Conservation (phyloP, 805 yeast species). For the Candida saitoana region DNA sequence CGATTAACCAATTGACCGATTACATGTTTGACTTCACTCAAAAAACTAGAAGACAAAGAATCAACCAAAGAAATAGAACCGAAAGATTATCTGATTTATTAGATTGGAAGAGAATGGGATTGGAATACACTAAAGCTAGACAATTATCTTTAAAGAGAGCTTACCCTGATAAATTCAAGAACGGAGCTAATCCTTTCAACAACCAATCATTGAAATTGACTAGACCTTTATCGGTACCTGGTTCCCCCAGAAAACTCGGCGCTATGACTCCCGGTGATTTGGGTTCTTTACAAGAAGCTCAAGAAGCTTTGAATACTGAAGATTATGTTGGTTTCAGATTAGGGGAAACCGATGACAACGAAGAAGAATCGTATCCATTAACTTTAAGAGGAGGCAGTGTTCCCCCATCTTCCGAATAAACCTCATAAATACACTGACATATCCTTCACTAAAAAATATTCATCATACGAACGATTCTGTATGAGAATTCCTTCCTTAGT, state of each 20-base stretch:
- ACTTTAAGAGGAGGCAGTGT: constrained; percentile 49
- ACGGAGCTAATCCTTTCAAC: constrained; percentile 45
- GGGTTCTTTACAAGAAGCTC: constrained; percentile 92
- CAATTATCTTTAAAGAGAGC: constrained; percentile 89
- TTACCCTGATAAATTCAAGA: constrained; percentile 77
- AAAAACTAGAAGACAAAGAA: constrained; percentile 93
- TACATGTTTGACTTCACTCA: constrained; percentile 85
- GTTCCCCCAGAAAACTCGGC: constrained; percentile 77
- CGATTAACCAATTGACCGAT: constrained; percentile 83
- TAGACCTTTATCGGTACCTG: constrained; percentile 94
- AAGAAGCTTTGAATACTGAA: constrained; percentile 62
- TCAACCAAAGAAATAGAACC: constrained; percentile 95
- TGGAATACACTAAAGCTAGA: constrained; percentile 93
- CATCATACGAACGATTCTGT: background rate
- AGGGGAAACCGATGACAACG: constrained; percentile 37
- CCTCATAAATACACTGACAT: too few relatives aligned
- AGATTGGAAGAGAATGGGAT: constrained; percentile 98
- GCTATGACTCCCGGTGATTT: constrained; percentile 97
- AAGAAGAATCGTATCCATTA: constrained; percentile 38
- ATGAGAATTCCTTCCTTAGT: background rate
- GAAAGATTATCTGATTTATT: constrained; percentile 88
- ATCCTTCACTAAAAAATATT: too few relatives aligned
- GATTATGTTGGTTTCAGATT: constrained; percentile 67
- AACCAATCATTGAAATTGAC: constrained; percentile 62
- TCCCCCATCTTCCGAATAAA: constrained; percentile 25